Evolutionary conservation across 192 early-diverging fungal genomes (phyloP), one percentile per base, ranked within the genome.

Genomic region (Backusella liffmaniae): DNA sequence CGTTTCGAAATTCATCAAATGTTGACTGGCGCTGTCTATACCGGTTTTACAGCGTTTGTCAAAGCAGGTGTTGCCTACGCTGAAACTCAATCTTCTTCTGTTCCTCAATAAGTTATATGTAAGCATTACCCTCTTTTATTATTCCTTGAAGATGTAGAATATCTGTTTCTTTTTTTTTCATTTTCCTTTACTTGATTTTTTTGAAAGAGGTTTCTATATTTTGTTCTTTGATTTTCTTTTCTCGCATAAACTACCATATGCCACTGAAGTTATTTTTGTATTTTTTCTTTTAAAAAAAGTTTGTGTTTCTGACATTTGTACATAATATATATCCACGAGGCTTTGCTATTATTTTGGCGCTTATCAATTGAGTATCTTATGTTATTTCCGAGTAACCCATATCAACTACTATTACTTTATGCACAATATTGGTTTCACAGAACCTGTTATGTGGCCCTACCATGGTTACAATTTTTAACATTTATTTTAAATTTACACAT

Each of bases 41-140:
- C 82, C 0, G 79, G 84, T 0, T 66, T 84, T 15, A 84, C 87
- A 2, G 87, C 85, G 8, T 74, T 83, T 35, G 82, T 88, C 77
- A 88, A 85, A 42, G 87, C 87, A 5, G 85, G 85, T 13, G 77
- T 88, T 21, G 87, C 87, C 1, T 88, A 88, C 56, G 81, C 81
- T 30, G 85, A 88, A 53, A 79, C 85, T 0, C 83, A 83, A 30
- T 21, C 56, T 62, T 29, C 56, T 29, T 62, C 56, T 26, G 56
- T 10, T 5, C 26, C 56, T 13, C 8, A 62, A 62, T 62, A 62
- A 29, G 23, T 62, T 62, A 62, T 62, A 62, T 29, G 12, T 62
- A 62, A 49, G 46, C 16, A 49, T 6, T 49, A n/a, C 46, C 18
- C 18, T 49, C 15, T 62, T 62, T 29, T 62, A 29, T 8, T 29